These are phyloP conservation scores for Termitomyces sp. DNA, from an alignment of 1,284 basidiomycete species.

Conservation along the genomic window DNA sequence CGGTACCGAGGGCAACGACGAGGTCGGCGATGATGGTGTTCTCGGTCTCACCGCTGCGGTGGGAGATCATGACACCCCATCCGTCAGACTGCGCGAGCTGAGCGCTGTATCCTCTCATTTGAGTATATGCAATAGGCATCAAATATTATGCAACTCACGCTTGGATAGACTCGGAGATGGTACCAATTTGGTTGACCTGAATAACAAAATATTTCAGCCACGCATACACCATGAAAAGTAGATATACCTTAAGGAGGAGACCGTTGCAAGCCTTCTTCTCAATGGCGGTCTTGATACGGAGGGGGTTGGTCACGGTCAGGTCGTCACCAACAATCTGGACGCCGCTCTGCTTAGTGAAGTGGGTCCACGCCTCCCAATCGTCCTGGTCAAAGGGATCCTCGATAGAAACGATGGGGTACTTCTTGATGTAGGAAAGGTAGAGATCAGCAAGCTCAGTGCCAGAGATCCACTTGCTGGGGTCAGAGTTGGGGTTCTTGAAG, in stretches of 20 bases:
- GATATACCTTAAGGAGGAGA: conserved; percentile 86
- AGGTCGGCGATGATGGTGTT: conserved; percentile 98
- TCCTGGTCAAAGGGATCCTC: conserved; percentile 99
- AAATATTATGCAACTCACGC: conserved; percentile 50
- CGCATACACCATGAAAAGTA: neutral
- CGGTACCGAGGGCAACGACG: conserved; percentile 87
- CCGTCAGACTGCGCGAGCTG: conserved; percentile 95
- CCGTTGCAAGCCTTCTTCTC: conserved; percentile 99
- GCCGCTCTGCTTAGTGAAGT: conserved; percentile 75
- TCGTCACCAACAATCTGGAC: conserved; percentile 98
- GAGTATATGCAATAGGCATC: conserved; percentile 1
- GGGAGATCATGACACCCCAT: conserved; percentile 99
- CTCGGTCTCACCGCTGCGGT: conserved; percentile 96
- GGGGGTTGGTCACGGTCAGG: conserved; percentile 97
- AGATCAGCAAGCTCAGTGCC: conserved; percentile 92
- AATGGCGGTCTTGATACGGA: conserved; percentile 98
- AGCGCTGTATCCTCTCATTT: conserved; percentile 48
- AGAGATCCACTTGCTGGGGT: conserved; percentile 93
- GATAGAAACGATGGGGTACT: conserved; percentile 96
- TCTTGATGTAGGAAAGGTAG: conserved; percentile 82
- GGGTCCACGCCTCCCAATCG: conserved; percentile 97
- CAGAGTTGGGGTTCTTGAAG: conserved; percentile 99
- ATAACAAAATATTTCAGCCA: neutral
- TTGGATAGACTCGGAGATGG: conserved; percentile 98
- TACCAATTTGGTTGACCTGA: conserved; percentile 96